A percentile compares a stretch with the other conserved stretches of the same genome.
These are phyloP conservation scores for Saccharomycopsis hybrid DNA, from an alignment of 1,139 yeast species.

Conservation along the genomic window DNA sequence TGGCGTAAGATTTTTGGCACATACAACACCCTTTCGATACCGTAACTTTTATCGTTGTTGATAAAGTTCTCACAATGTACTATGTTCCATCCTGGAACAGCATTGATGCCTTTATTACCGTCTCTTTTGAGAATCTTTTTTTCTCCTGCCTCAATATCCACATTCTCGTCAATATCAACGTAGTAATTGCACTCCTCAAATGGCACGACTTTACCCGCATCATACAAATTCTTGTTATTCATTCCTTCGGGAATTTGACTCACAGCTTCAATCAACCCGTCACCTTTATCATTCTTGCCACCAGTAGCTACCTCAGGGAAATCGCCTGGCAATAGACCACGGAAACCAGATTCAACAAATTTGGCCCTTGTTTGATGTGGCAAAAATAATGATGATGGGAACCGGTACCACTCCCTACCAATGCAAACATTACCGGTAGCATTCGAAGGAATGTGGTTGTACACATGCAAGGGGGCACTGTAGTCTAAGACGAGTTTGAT, in stretches of 20 bases:
- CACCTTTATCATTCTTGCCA: constrained; percentile 8
- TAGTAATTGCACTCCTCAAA: constrained; percentile 49
- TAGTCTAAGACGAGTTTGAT: constrained; percentile 51
- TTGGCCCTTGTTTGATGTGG: constrained; percentile 51
- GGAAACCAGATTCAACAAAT: constrained; percentile 73
- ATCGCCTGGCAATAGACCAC: constrained; percentile 86
- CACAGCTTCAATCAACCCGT: constrained; percentile 28
- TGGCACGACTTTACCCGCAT: constrained; percentile 42
- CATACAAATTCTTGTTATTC: constrained; percentile 67
- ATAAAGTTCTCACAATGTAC: constrained; percentile 40
- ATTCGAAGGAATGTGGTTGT: constrained; percentile 29
- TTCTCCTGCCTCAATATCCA: constrained; percentile 32
- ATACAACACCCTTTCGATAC: constrained; percentile 43
- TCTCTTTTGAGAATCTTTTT: constrained; percentile 20
- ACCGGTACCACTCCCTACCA: constrained; percentile 94
- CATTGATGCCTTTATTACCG: not conserved
- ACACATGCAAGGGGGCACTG: constrained; percentile 51
- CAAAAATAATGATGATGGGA: constrained; percentile 79
- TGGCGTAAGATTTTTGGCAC: constrained; percentile 33
- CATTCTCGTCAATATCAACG: constrained; percentile 45
- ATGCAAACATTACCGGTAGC: constrained; percentile 56
- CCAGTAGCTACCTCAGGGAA: constrained; percentile 41
- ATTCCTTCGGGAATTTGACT: constrained; percentile 51
- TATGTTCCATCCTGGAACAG: constrained; percentile 27
- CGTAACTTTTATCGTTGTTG: constrained; percentile 41